These are phyloP conservation scores for Atalantia buxifolia DNA, from an alignment of 345 rosid species.

Conservation along the genomic window DNA sequence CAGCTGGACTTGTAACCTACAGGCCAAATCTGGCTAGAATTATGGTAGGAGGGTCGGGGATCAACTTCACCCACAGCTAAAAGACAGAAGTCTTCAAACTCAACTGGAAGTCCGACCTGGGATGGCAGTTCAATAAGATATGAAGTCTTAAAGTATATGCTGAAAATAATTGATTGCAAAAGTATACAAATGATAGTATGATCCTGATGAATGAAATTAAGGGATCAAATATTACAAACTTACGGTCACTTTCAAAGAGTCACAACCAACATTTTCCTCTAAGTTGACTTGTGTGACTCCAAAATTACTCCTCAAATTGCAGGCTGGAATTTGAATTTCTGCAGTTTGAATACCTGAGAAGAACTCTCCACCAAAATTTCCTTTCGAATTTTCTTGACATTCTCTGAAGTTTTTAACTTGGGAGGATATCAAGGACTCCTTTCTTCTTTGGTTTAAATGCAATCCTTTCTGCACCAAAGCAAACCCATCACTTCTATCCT, in stretches of 20 bases:
- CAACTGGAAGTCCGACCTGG: slow-evolving; percentile 38
- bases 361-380: slow-evolving; percentile 17
- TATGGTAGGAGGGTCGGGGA: slow-evolving; percentile 33
- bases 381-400: slow-evolving; percentile 19
- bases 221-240: not conserved
- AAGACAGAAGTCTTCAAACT: slow-evolving; percentile 34
- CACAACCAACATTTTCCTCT: slow-evolving; percentile 8
- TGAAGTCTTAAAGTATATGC: slow-evolving; percentile 1
- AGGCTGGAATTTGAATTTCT: slow-evolving; percentile 1
- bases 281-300: slow-evolving; percentile 4
- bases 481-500: slow-evolving; percentile 20
- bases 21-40: slow-evolving; percentile 34
- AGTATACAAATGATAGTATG: not conserved
- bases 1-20: slow-evolving; percentile 35
- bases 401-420: slow-evolving; percentile 21
- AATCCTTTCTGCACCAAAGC: slow-evolving; percentile 20
- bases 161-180: not conserved
- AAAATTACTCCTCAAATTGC: slow-evolving; percentile 8
- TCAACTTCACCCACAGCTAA: slow-evolving; percentile 32
- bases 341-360: not conserved
- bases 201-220: not conserved
- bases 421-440: slow-evolving; percentile 22
- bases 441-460: slow-evolving; percentile 15
- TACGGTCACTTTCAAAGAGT: slow-evolving; percentile 17
- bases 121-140: not conserved